A percentile compares a stretch with the other conserved stretches of the same genome.
Conservation (phyloP, 345 rosid genomes). For the Citrus maxima region DNA sequence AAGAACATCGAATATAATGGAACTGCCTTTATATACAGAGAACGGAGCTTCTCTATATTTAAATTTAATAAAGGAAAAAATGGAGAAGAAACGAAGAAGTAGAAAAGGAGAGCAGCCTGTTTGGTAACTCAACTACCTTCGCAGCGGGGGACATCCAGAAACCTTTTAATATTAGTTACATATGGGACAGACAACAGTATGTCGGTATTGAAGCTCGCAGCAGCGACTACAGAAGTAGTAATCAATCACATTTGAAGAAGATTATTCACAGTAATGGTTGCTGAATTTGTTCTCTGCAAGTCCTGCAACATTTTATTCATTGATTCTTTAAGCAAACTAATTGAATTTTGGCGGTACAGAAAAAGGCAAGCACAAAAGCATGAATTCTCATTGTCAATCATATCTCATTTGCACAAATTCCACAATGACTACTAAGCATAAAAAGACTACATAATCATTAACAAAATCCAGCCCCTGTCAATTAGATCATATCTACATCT, state of each 20-base stretch:
- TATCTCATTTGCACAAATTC: background rate
- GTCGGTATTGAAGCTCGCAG: background rate
- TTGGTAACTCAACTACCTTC: slow-evolving; percentile 21
- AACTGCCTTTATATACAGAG: slow-evolving; percentile 40
- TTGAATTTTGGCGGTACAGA: background rate
- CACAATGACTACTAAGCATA: background rate
- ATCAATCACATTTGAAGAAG: slow-evolving; percentile 82
- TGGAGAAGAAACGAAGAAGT: background rate
- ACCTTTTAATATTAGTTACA: slow-evolving; percentile 22
- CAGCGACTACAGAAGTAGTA: background rate
- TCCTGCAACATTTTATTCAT: slow-evolving; percentile 58
- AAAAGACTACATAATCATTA: no score
- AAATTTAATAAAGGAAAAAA: slow-evolving; percentile 7
- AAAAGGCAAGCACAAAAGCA: background rate
- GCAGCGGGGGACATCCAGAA: background rate
- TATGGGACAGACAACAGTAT: slow-evolving; percentile 1
- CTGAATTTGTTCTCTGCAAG: slow-evolving; percentile 93
- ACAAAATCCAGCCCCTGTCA: no score
- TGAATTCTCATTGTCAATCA: background rate
- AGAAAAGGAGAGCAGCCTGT: slow-evolving; percentile 10
- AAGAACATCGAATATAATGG: slow-evolving; percentile 15
- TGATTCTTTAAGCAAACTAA: background rate
- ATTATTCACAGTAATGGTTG: slow-evolving; percentile 85
- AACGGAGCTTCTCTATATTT: slow-evolving; percentile 23
- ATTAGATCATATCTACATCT: no score